A percentile compares a stretch with the other conserved stretches of the same genome.
Conservation (phyloP, 805 yeast genomes). For the Sugiyamaella valdiviana region DNA sequence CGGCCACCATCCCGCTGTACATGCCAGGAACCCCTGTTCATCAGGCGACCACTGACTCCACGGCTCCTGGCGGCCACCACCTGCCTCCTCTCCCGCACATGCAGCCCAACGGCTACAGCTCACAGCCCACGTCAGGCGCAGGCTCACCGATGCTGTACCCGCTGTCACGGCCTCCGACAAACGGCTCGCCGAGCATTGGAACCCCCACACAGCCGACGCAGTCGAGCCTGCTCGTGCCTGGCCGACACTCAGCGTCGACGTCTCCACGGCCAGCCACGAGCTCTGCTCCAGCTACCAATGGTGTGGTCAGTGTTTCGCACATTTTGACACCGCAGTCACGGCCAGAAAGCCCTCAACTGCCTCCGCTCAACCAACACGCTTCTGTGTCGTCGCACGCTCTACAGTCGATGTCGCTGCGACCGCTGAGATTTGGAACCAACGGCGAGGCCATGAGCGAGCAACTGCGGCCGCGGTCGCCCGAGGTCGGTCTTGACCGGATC, state of each 20-base stretch:
- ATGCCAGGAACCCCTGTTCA: not conserved
- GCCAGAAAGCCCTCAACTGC: conserved; percentile 20
- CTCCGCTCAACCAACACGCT: conserved; percentile 2
- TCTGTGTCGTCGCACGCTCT: not conserved
- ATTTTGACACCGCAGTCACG: conserved; percentile 23
- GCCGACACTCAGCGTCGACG: not conserved
- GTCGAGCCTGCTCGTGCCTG: not conserved
- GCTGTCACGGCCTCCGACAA: too few relatives aligned
- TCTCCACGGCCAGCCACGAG: not conserved
- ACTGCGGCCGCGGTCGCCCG: conserved; percentile 18
- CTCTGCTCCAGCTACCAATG: not conserved
- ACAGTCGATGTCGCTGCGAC: too few relatives aligned
- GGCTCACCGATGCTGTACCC: too few relatives aligned
- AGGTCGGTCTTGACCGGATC: conserved; percentile 12
- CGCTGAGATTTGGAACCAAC: conserved; percentile 1
- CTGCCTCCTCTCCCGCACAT: not conserved
- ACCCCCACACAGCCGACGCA: too few relatives aligned
- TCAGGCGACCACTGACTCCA: not conserved
- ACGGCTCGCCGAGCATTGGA: too few relatives aligned
- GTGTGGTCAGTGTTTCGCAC: conserved; percentile 6
- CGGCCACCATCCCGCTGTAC: not conserved
- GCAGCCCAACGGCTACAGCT: not conserved
- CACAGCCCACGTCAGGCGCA: too few relatives aligned
- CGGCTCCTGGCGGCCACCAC: not conserved
- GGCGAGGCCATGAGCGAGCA: conserved; percentile 20